A percentile compares a stretch with the other conserved stretches of the same genome.
Conservation (phyloP, 2,329 filamentous ascomycete species). For the Fusarium torulosum region DNA sequence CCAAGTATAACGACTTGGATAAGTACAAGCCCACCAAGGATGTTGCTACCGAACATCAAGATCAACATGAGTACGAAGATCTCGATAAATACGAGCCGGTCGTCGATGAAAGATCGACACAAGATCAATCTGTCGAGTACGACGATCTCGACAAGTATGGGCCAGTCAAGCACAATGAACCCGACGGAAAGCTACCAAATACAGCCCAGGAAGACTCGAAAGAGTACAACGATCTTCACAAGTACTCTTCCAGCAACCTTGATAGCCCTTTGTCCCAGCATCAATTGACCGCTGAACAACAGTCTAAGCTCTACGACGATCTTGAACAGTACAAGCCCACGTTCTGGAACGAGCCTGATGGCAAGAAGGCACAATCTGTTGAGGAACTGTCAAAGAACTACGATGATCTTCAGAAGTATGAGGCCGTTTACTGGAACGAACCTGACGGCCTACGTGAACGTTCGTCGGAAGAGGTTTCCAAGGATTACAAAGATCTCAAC, state of each 20-base stretch:
- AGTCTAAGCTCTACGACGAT: constrained; percentile 56
- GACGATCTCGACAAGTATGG: constrained; percentile 56
- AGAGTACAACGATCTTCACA: constrained; percentile 55
- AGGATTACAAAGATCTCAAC: constrained; percentile 57
- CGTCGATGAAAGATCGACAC: constrained; percentile 46
- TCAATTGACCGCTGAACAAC: constrained; percentile 51
- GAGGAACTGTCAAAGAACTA: constrained; percentile 55
- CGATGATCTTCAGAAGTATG: constrained; percentile 54
- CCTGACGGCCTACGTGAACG: constrained; percentile 49
- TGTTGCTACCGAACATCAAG: constrained; percentile 34
- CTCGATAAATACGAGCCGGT: constrained; percentile 55
- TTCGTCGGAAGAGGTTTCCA: constrained; percentile 53
- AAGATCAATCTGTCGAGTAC: constrained; percentile 50
- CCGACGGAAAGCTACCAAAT: constrained; percentile 38
- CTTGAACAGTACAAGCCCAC: constrained; percentile 55
- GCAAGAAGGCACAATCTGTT: constrained; percentile 45
- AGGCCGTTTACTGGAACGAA: constrained; percentile 49
- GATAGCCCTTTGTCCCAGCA: constrained; percentile 48
- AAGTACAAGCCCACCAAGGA: constrained; percentile 54
- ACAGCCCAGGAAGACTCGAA: constrained; percentile 48
- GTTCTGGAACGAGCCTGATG: constrained; percentile 54
- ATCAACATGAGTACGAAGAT: constrained; percentile 49
- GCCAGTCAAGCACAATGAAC: constrained; percentile 51
- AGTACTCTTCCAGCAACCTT: constrained; percentile 50
- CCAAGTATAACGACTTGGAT: constrained; percentile 52